Evolutionary conservation across 2,329 filamentous ascomycete genomes (phyloP).

Genomic region (Orbilia blumenaviensis): DNA sequence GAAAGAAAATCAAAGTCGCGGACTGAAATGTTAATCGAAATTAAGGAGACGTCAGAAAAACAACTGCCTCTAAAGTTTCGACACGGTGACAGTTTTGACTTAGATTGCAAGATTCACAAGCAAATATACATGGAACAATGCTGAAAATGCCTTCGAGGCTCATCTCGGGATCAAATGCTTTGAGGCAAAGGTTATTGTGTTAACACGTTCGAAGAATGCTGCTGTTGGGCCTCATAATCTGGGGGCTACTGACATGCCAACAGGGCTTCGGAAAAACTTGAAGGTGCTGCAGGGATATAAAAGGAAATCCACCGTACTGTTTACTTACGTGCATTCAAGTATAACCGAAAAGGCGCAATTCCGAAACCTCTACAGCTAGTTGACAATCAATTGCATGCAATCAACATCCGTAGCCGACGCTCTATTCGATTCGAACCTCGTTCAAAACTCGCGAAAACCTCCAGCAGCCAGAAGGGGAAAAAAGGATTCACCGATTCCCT

Average conservation of each 20-base stretch:
- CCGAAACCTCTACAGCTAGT: neutral
- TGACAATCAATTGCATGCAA: neutral
- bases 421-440: neutral
- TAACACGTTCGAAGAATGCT: neutral
- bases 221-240: neutral
- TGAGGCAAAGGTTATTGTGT: neutral
- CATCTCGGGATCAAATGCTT: neutral
- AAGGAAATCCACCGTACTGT: neutral
- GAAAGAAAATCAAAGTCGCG: too few relatives aligned
- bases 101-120: conserved; percentile 15
- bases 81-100: neutral
- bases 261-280: neutral
- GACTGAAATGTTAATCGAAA: conserved; percentile 24
- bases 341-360: conserved; percentile 7
- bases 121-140: conserved; percentile 16
- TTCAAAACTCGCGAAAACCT: neutral
- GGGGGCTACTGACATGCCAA: too few relatives aligned
- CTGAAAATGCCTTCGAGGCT: neutral
- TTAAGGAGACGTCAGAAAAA: conserved; percentile 34
- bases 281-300: neutral
- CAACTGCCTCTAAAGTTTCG: conserved; percentile 7
- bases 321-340: neutral
- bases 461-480: neutral
- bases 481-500: neutral
- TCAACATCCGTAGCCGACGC: neutral